Percentiles rank a stretch among this genome's conserved stretches.
Conservation (phyloP, 75 land plant species). For the Picea sitchensis region DNA sequence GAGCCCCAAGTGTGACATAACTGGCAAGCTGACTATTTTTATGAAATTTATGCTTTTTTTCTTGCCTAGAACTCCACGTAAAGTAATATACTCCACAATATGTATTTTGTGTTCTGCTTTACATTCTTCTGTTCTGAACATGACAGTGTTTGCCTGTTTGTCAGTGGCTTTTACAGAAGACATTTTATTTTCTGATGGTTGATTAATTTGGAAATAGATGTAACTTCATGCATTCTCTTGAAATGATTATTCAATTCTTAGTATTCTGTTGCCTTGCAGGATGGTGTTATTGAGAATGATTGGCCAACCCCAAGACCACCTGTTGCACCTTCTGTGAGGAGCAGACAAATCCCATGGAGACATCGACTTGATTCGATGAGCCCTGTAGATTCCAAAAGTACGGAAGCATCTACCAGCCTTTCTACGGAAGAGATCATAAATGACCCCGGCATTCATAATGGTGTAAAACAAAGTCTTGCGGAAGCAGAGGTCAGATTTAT, state of each 20-base stretch:
- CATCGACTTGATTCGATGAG: conserved; percentile 33
- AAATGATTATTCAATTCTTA: too few species aligned
- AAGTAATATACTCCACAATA: too few species aligned
- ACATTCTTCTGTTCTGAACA: not conserved
- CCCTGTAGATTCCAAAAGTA: conserved; percentile 39
- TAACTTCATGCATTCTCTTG: not conserved
- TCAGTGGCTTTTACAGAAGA: not conserved
- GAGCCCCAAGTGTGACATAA: not conserved
- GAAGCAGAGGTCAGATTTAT: conserved; percentile 2
- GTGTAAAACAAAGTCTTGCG: not conserved
- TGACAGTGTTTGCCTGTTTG: not conserved
- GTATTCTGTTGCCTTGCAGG: conserved; percentile 26
- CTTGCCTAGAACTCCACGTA: not conserved
- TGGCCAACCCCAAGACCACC: conserved; percentile 72
- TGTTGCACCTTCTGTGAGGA: conserved; percentile 48
- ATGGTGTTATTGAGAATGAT: conserved; percentile 46
- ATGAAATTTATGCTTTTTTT: not conserved
- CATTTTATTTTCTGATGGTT: not conserved
- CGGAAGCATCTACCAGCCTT: conserved; percentile 44
- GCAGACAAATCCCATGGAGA: conserved; percentile 64
- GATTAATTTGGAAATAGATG: not conserved
- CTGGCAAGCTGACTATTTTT: not conserved
- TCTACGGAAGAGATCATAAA: conserved; percentile 34
- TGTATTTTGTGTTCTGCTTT: too few species aligned
- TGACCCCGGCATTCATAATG: not conserved